Conservation (phyloP, 2,329 filamentous ascomycete genomes). For the Penicillium sp. region DNA sequence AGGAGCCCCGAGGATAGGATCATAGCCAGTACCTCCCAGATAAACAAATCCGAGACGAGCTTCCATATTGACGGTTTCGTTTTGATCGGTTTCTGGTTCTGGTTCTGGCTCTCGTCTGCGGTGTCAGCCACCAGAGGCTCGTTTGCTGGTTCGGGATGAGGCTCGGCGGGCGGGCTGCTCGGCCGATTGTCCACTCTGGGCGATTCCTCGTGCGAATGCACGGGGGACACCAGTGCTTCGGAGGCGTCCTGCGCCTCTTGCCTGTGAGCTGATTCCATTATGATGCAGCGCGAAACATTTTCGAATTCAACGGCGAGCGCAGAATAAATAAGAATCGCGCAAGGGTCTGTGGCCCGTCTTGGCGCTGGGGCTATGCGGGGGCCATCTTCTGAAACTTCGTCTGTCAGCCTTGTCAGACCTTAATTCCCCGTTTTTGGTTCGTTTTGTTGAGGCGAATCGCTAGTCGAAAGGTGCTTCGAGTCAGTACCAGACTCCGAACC, state of each 20-base stretch:
- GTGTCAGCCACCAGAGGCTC: not conserved
- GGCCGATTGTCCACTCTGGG: not conserved
- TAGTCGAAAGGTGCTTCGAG: too few relatives aligned
- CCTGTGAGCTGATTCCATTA: not conserved
- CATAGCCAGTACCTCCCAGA: conserved; percentile 3
- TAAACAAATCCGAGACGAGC: not conserved
- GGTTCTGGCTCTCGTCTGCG: not conserved
- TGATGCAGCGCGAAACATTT: not conserved
- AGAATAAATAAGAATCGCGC: not conserved
- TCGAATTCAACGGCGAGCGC: not conserved
- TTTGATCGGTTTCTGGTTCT: not conserved
- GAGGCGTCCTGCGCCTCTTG: not conserved
- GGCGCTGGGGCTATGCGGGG: not conserved
- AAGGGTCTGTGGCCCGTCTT: not conserved
- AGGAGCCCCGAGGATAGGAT: not conserved
- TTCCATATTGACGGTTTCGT: not conserved
- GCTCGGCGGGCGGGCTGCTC: not conserved
- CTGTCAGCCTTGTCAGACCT: not conserved
- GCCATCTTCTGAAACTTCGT: not conserved
- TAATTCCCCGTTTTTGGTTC: too few relatives aligned
- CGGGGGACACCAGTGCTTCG: not conserved
- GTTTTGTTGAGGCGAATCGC: too few relatives aligned
- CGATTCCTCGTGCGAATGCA: not conserved
- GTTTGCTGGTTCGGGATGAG: conserved; percentile 1
- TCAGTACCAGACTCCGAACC: too few relatives aligned